phyloP scores from a whole-genome alignment of 495 filamentous ascomycete species.

The Podospora australis region DNA sequence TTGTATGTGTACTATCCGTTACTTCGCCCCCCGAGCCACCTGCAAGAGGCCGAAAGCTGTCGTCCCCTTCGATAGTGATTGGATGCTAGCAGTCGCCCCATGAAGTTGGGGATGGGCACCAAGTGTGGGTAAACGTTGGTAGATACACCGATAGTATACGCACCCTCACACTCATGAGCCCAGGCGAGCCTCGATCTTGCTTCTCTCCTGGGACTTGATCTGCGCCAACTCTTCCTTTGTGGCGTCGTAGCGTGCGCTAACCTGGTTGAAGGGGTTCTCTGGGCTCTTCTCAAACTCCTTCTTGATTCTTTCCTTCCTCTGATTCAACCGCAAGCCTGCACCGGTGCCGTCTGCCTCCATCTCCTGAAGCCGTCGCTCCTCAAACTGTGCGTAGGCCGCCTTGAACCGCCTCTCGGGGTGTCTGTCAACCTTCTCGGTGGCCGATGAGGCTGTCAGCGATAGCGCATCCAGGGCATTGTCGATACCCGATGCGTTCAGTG shows the following conservation, averaged over 20 bases:
- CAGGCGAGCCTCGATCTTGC: constrained; percentile 68
- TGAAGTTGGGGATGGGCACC: no score
- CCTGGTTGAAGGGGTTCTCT: constrained; percentile 92
- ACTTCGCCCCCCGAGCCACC: no score
- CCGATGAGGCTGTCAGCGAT: constrained; percentile 47
- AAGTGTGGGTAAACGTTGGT: no score
- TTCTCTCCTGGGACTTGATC: constrained; percentile 59
- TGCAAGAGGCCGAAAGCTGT: no score
- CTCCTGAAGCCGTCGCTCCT: constrained; percentile 77
- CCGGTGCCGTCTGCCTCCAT: constrained; percentile 68
- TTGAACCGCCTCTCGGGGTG: constrained; percentile 82
- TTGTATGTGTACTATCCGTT: no score
- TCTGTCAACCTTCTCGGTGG: constrained; percentile 61
- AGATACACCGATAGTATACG: no score
- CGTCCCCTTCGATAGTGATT: no score
- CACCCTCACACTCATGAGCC: no score
- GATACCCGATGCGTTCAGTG: constrained; percentile 76
- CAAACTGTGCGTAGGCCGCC: constrained; percentile 81
- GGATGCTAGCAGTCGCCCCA: no score
- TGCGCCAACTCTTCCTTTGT: constrained; percentile 69
- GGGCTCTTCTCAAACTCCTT: constrained; percentile 88
- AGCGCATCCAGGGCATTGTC: constrained; percentile 88
- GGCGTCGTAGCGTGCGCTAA: constrained; percentile 63
- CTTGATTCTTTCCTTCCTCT: constrained; percentile 68
- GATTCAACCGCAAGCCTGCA: constrained; percentile 67